phyloP scores from a whole-genome alignment of 2,329 filamentous ascomycete genomes.

The Colletotrichum paranaense region DNA sequence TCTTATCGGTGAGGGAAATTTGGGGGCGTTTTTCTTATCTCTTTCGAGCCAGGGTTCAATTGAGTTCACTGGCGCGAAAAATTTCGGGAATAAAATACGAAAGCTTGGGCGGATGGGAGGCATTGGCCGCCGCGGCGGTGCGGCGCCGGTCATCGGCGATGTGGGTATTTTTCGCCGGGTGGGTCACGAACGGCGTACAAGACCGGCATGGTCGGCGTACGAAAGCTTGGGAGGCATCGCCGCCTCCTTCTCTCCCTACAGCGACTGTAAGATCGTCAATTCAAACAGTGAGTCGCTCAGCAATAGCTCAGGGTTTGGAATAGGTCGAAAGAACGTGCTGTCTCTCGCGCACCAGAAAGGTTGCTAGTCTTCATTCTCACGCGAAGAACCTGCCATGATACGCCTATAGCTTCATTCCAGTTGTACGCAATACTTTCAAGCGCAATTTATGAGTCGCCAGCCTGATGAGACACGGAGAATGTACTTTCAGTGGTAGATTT shows the following conservation, averaged over 20 bases:
- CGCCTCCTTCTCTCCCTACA: too few relatives aligned
- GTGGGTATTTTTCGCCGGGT: not conserved
- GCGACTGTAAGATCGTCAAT: accelerated
- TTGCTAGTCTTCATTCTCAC: not conserved
- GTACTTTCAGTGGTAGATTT: not conserved
- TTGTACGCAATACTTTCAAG: accelerated
- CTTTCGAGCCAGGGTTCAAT: not conserved
- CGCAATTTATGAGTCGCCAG: accelerated
- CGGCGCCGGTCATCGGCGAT: not conserved
- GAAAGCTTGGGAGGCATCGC: not conserved
- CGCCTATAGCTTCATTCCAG: not conserved
- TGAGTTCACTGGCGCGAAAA: not conserved
- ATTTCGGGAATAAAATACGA: not conserved
- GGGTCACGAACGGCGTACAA: not conserved
- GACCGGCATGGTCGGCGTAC: not conserved
- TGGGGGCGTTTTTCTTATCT: not conserved
- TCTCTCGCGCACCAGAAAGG: not conserved
- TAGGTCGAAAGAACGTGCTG: not conserved
- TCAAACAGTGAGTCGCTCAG: too few relatives aligned
- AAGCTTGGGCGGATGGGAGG: not conserved
- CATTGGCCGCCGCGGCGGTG: not conserved
- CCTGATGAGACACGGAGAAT: not conserved
- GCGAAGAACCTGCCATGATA: not conserved
- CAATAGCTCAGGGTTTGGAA: accelerated
- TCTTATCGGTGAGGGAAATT: not conserved